These are phyloP conservation scores for Nicotiana otophora DNA, from an alignment of 257 asterid genomes.

Conservation along the genomic window DNA sequence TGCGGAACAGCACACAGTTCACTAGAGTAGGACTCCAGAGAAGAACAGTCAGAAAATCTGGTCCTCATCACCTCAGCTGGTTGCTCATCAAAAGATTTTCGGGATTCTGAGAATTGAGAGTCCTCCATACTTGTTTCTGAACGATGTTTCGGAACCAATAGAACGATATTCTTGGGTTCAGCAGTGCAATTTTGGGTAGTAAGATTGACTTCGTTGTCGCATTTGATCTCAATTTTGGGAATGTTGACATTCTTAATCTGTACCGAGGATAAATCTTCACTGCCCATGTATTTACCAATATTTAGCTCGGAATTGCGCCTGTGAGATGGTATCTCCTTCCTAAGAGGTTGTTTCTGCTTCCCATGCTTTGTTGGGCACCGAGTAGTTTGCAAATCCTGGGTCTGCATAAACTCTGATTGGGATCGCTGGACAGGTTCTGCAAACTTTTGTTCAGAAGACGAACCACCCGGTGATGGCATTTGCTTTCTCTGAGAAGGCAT, in stretches of 20 bases:
- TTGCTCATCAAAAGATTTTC: slow-evolving; percentile 37
- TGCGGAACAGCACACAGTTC: slow-evolving; percentile 36
- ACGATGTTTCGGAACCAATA: slow-evolving; percentile 39
- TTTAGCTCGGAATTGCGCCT: slow-evolving; percentile 20
- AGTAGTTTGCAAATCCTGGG: slow-evolving; percentile 31
- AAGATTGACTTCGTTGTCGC: slow-evolving; percentile 17
- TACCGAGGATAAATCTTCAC: slow-evolving; percentile 25
- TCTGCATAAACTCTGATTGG: slow-evolving; percentile 32
- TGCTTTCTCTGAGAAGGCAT: slow-evolving; percentile 27
- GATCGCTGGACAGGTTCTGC: slow-evolving; percentile 19
- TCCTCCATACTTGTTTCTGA: slow-evolving; percentile 29
- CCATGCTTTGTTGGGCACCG: slow-evolving; percentile 25
- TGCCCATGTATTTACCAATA: slow-evolving; percentile 31
- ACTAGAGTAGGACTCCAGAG: slow-evolving; percentile 36
- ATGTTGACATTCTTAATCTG: slow-evolving; percentile 20
- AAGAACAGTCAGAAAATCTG: slow-evolving; percentile 44
- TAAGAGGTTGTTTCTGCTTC: slow-evolving; percentile 28
- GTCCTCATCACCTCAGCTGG: slow-evolving; percentile 26
- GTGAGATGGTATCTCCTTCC: slow-evolving; percentile 24
- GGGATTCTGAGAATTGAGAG: slow-evolving; percentile 43
- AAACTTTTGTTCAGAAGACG: slow-evolving; percentile 21
- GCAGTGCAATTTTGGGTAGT: slow-evolving; percentile 23
- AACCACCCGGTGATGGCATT: slow-evolving; percentile 17
- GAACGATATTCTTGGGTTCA: slow-evolving; percentile 35
- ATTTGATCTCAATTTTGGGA: slow-evolving; percentile 24